Evolutionary conservation across 2,329 filamentous ascomycete genomes (phyloP), one percentile per base, ranked within the genome.

Genomic region (Sclerotiophoma versabilis): DNA sequence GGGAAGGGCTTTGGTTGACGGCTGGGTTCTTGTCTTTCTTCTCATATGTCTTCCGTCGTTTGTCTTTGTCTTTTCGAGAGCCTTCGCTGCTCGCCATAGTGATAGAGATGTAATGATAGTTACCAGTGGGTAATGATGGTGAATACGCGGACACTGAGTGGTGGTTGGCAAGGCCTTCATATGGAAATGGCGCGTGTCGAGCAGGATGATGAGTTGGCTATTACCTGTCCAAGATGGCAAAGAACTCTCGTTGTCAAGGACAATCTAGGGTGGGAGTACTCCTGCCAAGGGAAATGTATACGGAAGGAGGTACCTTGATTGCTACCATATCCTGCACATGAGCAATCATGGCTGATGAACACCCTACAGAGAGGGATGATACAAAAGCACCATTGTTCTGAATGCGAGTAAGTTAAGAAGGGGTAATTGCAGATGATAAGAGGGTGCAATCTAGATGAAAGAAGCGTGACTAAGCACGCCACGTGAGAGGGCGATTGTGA

Each of bases 401-500:
- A n/a, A n/a, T 26, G 10, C 12, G 5, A n/a, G 22, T 34, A 29
- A 15, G 25, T 29, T 9, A 12, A 15, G 4, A 22, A 15, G 6
- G 7, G 12, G n/a, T 29, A 9, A 14, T 11, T 20, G 4, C 17
- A 14, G 26, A 30, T 22, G 5, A 43, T n/a, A 19, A 6, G 8
- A 7, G 10, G 25, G 14, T 5, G 23, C n/a, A 27, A 12, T 17
- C 2, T 14, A 11, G 14, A 1, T 38, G 26, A 32, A 23, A 32
- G n/a, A 14, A 5, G 8, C 4, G 7, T 41, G 38, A 43, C 38
- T 50, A 50, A 50, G 47, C 47, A 23, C 10, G 7, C n/a, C 45
- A 45, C 38, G 39, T 45, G 49, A 36, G 10, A 8, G 3, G 17
- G 17, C 27, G 29, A 41, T 34, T 19, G 39, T 46, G 41, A 54